Evolutionary conservation across 768 basidiomycete genomes (phyloP).

Genomic region (Pisolithus albus): DNA sequence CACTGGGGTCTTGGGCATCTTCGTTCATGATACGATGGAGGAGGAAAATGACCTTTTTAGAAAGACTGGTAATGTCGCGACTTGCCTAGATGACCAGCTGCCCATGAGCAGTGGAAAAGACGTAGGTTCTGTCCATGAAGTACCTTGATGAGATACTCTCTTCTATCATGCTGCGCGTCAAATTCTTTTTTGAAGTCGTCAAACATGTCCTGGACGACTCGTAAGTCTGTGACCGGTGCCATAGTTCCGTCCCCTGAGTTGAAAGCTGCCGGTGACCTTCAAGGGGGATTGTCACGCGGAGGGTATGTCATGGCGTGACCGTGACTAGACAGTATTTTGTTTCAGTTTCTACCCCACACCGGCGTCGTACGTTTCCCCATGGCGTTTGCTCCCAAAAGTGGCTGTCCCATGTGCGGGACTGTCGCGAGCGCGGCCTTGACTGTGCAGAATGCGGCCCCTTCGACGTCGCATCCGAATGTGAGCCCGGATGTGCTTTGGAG

Average conservation of each 20-base stretch:
- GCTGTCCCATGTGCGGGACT: constrained; percentile 74
- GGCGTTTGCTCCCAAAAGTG: constrained; percentile 55
- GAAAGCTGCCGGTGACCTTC: background rate
- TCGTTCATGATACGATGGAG: constrained; percentile 68
- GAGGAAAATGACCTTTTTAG: constrained; percentile 92
- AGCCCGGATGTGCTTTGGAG: constrained; percentile 64
- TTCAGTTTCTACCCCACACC: background rate
- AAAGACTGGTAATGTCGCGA: constrained; percentile 84
- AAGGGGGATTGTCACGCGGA: background rate
- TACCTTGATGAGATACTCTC: constrained; percentile 90
- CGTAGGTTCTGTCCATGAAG: constrained; percentile 4
- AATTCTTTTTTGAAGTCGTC: constrained; percentile 60
- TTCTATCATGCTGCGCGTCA: constrained; percentile 78
- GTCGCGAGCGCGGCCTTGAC: constrained; percentile 41
- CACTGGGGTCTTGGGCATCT: constrained; percentile 22
- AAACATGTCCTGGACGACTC: constrained; percentile 35
- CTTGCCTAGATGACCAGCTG: constrained; percentile 43
- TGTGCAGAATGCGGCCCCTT: constrained; percentile 27
- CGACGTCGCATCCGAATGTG: constrained; percentile 33
- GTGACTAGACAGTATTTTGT: background rate
- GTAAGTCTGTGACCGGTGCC: background rate
- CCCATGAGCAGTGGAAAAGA: background rate
- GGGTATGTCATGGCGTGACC: background rate
- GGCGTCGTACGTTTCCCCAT: constrained; percentile 24
- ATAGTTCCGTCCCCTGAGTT: background rate